phyloP scores from a whole-genome alignment of 73 alveolate species.

The Paramecium sonneborni region DNA sequence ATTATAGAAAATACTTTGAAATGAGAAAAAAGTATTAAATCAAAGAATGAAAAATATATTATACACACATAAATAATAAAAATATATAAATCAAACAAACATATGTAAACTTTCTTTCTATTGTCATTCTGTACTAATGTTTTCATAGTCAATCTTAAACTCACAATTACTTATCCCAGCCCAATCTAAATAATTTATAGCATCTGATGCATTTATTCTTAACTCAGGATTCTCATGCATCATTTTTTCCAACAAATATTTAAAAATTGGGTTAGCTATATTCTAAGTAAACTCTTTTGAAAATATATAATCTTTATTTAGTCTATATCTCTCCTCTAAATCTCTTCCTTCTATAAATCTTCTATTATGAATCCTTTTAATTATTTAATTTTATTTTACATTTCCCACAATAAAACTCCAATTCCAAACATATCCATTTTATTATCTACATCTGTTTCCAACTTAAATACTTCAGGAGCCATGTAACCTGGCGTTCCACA shows the following conservation, averaged over 20 bases:
- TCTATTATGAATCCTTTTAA: not conserved
- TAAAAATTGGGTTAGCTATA: not conserved
- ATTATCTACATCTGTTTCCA: not conserved
- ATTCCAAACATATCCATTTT: not conserved
- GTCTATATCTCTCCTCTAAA: not conserved
- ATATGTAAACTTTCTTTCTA: not conserved
- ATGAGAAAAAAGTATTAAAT: constrained; percentile 87
- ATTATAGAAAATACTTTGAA: constrained; percentile 91
- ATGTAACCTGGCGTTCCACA: not conserved
- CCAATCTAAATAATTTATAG: not conserved
- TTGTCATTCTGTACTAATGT: not conserved
- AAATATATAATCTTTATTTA: not conserved
- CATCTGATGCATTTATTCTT: not conserved
- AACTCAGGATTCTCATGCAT: not conserved
- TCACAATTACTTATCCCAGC: not conserved
- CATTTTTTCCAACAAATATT: not conserved
- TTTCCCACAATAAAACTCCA: constrained; percentile 1
- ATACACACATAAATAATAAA: not conserved
- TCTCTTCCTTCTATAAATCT: not conserved
- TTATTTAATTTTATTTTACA: not conserved
- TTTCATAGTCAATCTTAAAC: not conserved
- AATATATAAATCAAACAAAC: not conserved
- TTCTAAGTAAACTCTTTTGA: not conserved
- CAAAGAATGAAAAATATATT: constrained; percentile 39
- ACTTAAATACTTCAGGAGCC: not conserved